Evolutionary conservation across 208 protist genomes (phyloP).

Genomic region (Herpetomonas samuelpessoai): DNA sequence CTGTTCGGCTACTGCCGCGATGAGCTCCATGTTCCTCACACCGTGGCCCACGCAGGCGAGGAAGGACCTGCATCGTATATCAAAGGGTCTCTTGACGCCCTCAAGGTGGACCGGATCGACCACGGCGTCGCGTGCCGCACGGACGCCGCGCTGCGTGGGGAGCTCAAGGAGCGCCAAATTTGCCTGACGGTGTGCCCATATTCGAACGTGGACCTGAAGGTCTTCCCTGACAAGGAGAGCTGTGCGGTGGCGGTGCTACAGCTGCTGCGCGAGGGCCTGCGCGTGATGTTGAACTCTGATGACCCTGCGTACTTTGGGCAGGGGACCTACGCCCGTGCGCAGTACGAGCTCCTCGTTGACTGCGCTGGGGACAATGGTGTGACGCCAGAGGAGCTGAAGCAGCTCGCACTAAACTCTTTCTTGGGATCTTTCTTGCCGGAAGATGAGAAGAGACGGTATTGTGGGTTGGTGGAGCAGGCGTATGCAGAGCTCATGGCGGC

Average conservation of each 20-base stretch:
- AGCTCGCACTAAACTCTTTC: slow-evolving; percentile 39
- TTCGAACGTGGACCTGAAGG: slow-evolving; percentile 45
- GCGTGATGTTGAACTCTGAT: slow-evolving; percentile 54
- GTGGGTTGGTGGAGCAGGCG: slow-evolving; percentile 7
- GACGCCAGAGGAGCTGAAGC: slow-evolving; percentile 26
- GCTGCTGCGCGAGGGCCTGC: slow-evolving; percentile 29
- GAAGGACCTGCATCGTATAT: slow-evolving; percentile 48
- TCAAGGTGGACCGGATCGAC: slow-evolving; percentile 46
- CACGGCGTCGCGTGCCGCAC: slow-evolving; percentile 33
- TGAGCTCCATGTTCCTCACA: slow-evolving; percentile 28
- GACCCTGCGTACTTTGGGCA: slow-evolving; percentile 60
- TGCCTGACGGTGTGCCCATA: slow-evolving; percentile 56
- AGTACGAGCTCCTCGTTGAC: background rate
- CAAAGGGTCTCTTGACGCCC: slow-evolving; percentile 17
- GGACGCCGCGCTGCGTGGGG: slow-evolving; percentile 21
- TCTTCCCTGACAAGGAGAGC: slow-evolving; percentile 23
- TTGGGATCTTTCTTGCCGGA: slow-evolving; percentile 26
- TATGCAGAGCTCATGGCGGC: slow-evolving; percentile 20
- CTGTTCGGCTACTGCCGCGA: slow-evolving; percentile 42
- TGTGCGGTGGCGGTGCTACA: slow-evolving; percentile 20
- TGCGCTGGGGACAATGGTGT: slow-evolving; percentile 13
- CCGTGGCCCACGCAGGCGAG: slow-evolving; percentile 56
- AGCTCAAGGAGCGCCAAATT: slow-evolving; percentile 17
- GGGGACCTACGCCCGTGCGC: background rate
- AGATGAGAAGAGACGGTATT: slow-evolving; percentile 27